Percentiles rank a stretch among this genome's conserved stretches.
phyloP scores from a whole-genome alignment of 495 filamentous ascomycete genomes.

The Bathelium albidoporum region DNA sequence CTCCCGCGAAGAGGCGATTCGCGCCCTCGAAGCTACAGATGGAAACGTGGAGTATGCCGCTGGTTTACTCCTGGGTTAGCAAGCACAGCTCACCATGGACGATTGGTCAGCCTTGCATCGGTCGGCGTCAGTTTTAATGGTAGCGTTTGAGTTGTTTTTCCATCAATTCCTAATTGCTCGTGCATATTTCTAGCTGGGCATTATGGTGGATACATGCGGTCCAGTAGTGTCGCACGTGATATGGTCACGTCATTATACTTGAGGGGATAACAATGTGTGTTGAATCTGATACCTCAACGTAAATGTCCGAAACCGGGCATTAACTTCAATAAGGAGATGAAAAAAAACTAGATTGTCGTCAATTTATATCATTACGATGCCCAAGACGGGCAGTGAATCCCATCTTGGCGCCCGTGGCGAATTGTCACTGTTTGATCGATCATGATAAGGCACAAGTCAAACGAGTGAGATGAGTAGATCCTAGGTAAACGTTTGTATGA shows the following conservation, averaged over 20 bases:
- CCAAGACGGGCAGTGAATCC: too few relatives aligned
- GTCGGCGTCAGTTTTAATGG: neutral
- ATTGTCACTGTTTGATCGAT: too few relatives aligned
- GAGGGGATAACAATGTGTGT: neutral
- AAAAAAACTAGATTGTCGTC: neutral
- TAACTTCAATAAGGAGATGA: neutral
- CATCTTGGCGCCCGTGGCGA: neutral
- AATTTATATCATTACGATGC: too few relatives aligned
- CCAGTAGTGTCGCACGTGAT: neutral
- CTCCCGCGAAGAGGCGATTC: conserved; percentile 62
- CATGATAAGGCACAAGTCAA: too few relatives aligned
- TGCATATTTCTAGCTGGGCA: neutral
- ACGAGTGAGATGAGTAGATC: too few relatives aligned
- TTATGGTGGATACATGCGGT: neutral
- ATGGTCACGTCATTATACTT: neutral
- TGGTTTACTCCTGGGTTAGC: conserved; percentile 54
- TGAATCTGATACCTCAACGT: neutral
- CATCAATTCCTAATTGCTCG: neutral
- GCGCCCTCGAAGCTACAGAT: conserved; percentile 67
- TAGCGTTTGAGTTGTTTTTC: neutral
- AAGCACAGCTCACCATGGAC: neutral
- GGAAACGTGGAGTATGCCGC: conserved; percentile 84
- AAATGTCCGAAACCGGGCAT: neutral
- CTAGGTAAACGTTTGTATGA: too few relatives aligned
- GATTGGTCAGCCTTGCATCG: neutral